phyloP scores from a whole-genome alignment of 805 yeast genomes.

The Barnettozyma sucrosica region DNA sequence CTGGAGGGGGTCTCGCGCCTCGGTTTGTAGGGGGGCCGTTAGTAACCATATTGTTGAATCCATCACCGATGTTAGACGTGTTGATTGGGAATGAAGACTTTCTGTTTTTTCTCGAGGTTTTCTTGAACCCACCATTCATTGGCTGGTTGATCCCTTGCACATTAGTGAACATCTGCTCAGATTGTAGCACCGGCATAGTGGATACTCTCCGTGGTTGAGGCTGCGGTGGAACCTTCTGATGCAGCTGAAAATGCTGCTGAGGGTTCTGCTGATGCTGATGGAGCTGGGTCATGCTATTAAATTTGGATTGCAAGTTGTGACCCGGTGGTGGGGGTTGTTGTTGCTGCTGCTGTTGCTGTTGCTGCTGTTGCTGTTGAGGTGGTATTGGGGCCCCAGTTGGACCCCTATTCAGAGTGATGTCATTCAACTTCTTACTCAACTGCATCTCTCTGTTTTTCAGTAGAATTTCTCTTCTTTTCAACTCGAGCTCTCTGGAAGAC shows the following conservation, averaged over 20 bases:
- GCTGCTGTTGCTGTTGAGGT: constrained; percentile 10
- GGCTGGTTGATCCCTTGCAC: constrained; percentile 9
- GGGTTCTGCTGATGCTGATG: constrained; percentile 7
- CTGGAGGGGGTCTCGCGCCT: background rate
- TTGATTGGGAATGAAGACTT: constrained; percentile 32
- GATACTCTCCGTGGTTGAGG: constrained; percentile 24
- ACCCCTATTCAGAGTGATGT: constrained; percentile 9
- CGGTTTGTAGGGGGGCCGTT: constrained; percentile 7
- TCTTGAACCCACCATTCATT: constrained; percentile 18
- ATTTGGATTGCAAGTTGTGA: constrained; percentile 5
- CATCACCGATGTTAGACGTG: constrained; percentile 11
- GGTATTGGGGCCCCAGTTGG: constrained; percentile 6
- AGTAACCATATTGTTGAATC: constrained; percentile 7
- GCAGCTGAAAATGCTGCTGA: constrained; percentile 14
- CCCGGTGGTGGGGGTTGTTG: constrained; percentile 2
- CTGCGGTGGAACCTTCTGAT: constrained; percentile 20
- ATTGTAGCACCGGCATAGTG: constrained; percentile 19
- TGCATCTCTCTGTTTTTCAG: constrained; percentile 22
- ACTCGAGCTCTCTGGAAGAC: constrained; percentile 23
- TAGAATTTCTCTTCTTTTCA: constrained; percentile 23
- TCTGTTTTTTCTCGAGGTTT: constrained; percentile 42
- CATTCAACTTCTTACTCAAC: constrained; percentile 21
- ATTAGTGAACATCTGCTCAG: constrained; percentile 12
- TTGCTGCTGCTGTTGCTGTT: constrained; percentile 9
- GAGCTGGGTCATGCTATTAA: constrained; percentile 14